Base-by-base conservation (phyloP, 495 filamentous ascomycete genomes). In the Penicillium desertorum region DNA sequence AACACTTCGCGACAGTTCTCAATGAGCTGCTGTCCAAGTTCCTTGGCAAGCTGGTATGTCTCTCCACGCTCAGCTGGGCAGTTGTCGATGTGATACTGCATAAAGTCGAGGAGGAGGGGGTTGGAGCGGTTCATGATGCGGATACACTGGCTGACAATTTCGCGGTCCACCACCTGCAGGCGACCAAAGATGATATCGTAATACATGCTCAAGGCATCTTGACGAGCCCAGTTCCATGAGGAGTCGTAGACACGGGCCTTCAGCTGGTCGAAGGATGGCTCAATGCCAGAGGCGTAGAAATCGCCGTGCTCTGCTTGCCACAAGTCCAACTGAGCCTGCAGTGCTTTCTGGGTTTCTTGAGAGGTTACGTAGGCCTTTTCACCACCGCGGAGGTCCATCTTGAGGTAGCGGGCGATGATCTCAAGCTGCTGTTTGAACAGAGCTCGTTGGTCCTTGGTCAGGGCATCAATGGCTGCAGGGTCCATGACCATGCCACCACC, bases 81-180 rank as follows among this genome's bases (percentile, higher is more conserved):
- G 77, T 97, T 92, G 67, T 99, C 95, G 71, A 99, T 98, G 78
- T 99, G 94, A 62, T 99, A 97, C 64, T 98, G 95, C 94, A 99
- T 99, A 76, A 97, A 98, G 61, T 99, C 93, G 45, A 99, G 82
- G 10, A 99, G 86, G 19, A 88, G 84, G 2, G 94, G 95, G 66
- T 96, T 99, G 23, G 94, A 96, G 27, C 93, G 88, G 78, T 97
- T 99, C 94, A 99, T 99, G 76, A 99, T 92, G 56, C 88, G 88
- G 68, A 99, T 99, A 74, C 94, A 98, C 65, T 89, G 92, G 71
- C 92, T 96, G 64, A 99, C 94, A 68, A 97, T 99, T 73, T 99
- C 94, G 49, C 94, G 89, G 64, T 99, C 94, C 12, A 99, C 89
- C 22, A 87, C 90, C 76, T 90, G 85, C 22, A 99, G 83, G 45